Conservation (phyloP, 805 yeast species). For the Kluyveromyces lactis region DNA sequence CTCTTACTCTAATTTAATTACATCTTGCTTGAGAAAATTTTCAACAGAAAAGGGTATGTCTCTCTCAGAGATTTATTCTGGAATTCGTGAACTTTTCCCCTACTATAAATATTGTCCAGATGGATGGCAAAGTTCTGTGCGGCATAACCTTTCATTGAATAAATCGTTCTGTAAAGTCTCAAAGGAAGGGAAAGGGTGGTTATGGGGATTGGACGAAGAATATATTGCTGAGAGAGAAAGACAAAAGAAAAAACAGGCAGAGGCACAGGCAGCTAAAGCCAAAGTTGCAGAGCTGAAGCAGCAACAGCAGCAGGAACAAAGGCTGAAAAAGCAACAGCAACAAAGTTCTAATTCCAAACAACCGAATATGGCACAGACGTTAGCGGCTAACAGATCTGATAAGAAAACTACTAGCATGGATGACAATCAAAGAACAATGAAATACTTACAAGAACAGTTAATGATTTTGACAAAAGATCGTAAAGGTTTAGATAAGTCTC, state of each 20-base stretch:
- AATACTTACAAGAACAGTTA: constrained; percentile 79
- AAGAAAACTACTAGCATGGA: constrained; percentile 22
- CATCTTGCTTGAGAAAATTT: constrained; percentile 64
- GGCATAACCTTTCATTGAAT: constrained; percentile 81
- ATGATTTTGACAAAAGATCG: constrained; percentile 72
- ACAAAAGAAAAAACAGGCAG: constrained; percentile 58
- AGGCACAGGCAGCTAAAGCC: constrained; percentile 52
- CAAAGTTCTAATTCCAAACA: constrained; percentile 16
- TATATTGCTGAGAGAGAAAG: constrained; percentile 76
- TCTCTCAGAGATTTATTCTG: constrained; percentile 74
- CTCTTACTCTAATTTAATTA: constrained; percentile 73
- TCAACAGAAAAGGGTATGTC: constrained; percentile 70
- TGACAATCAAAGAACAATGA: constrained; percentile 50
- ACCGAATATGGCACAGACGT: constrained; percentile 30
- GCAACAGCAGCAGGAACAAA: constrained; percentile 43
- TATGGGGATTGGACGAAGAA: constrained; percentile 87
- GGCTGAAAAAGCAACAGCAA: constrained; percentile 17
- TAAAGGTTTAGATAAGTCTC: constrained; percentile 67
- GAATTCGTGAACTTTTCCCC: constrained; percentile 81
- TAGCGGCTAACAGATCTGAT: constrained; percentile 26
- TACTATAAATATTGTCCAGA: constrained; percentile 90
- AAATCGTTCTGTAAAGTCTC: constrained; percentile 76
- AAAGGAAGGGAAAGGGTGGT: constrained; percentile 89
- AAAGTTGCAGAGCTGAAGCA: constrained; percentile 45
- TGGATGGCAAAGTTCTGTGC: constrained; percentile 95